Evolutionary conservation across 352 stramenopile species (phyloP), one percentile per base, ranked within the genome.

Genomic region (Globisporangium okanoganense): DNA sequence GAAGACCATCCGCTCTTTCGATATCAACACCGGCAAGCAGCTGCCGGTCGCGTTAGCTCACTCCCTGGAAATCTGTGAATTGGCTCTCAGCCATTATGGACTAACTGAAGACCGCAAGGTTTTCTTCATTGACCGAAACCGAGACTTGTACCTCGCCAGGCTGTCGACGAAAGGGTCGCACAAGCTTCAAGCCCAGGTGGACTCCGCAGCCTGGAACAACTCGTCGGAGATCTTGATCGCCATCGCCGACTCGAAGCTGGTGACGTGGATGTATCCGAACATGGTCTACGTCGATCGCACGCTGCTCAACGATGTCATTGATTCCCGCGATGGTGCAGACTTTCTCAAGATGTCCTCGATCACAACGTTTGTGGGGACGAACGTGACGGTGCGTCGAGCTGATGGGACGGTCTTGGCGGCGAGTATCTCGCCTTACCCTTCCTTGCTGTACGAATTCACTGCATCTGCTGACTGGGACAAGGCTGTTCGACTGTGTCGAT

Each of bases 251-350:
- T 74, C 84, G 22, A 94, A 92, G 56, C 61, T 98, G 27, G 61
- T 97, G 57, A 92, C 87, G 1, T 98, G 87, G 87, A 90, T 83
- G 61, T 96, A 97, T 61, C 92, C 94, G 9, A 90, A 87, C 62
- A 94, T 96, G 70, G 82, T 96, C 3, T 96, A 92, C 60, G 81
- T 97, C 33, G 92, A 98, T 64, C 83, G 78, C n/a, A 96, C 96
- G 35, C 74, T 98, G 29, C 70, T 98, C 16, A 66, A 61, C 0
- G 77, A 96, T 43, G 76, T 94, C 2, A 74, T 92, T 20, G 87
- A 95, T 49, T 71, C 71, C 33, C 79, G 79, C 29, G 88, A 98
- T 57, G 88, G 65, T 2, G 65, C 68, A 1, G 79, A 95, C 36
- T 96, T 96, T 53, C 71, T 94, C 45, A 96, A 96, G 50, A 81